Evolutionary conservation across 331 rosid species (phyloP), one percentile per base, ranked within the genome.

Genomic region (Malus hybrid): DNA sequence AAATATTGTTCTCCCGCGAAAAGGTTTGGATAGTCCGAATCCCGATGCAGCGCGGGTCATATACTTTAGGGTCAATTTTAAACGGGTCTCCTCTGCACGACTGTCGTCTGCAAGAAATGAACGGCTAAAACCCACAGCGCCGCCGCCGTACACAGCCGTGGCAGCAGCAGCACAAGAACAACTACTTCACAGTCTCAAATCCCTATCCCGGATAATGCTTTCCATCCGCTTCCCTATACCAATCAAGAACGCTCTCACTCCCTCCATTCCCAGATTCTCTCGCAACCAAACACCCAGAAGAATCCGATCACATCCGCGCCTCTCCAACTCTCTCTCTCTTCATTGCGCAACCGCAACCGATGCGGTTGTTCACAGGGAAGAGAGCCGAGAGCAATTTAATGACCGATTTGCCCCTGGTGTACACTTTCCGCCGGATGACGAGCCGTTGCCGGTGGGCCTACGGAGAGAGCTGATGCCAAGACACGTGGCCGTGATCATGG

Each of bases 401-500:
- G 77, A 52, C 18, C 67, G 58, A 55, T 34, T 24, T 19, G 8
- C 78, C 46, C 30, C 61, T 6, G 7, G 6, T 26, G 8, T 14
- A 7, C 5, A 14, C 68, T 50, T 55, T 5, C 62, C 28, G 44
- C 44, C n/a, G 26, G 73, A 53, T 1, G 24, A 52, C 5, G 80
- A 70, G 80, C 63, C 50, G 44, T 30, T 81, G 53, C 84, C 81
- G 14, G 57, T 16, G 3, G 89, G 73, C 36, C 93, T 93, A 2
- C 46, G 18, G 48, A 74, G 48, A 66, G 97, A 91, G 71, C 26
- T 82, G 79, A 83, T 93, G 88, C 97, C 96, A 58, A 93, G 80
- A 78, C 98, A 93, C 79, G 97, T 93, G 81, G 98, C 96, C n/a
- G 83, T 93, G 50, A 93, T 93, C 4, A 88, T 93, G 96, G 98